These are phyloP conservation scores for Corinectria fuckeliana DNA, from an alignment of 2,329 filamentous ascomycete species.

Conservation along the genomic window DNA sequence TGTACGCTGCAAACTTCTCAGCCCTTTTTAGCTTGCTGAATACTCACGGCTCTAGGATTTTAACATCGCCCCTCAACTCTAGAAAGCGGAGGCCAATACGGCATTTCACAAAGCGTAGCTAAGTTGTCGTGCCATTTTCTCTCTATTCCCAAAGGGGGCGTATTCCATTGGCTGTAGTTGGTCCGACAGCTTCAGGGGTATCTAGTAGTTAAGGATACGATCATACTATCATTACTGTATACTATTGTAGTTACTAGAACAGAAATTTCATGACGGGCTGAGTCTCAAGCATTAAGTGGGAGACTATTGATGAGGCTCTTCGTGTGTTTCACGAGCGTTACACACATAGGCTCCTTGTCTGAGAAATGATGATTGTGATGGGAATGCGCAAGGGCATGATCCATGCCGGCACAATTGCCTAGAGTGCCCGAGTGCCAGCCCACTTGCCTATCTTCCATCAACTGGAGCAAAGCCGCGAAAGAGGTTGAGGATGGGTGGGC, in stretches of 20 bases:
- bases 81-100: too few relatives aligned
- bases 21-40: background rate
- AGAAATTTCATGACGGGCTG: background rate
- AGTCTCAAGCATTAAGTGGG: constrained; percentile 1
- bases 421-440: constrained; percentile 32
- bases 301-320: constrained; percentile 25
- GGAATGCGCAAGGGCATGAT: background rate
- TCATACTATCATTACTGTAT: background rate
- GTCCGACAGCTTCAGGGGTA: background rate
- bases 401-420: background rate
- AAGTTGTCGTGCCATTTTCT: too few relatives aligned
- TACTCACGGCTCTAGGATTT: background rate
- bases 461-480: constrained; percentile 24
- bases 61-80: too few relatives aligned
- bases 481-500: background rate
- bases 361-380: constrained; percentile 15
- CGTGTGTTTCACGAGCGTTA: constrained; percentile 34
- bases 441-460: constrained; percentile 35
- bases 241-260: background rate
- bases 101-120: too few relatives aligned
- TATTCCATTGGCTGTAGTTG: too few relatives aligned
- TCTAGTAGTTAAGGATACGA: background rate
- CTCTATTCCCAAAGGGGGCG: too few relatives aligned
- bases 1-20: background rate
- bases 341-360: constrained; percentile 33